Evolutionary conservation across 768 basidiomycete genomes (phyloP).

Genomic region (Tylopilus vinaceipallidus): DNA sequence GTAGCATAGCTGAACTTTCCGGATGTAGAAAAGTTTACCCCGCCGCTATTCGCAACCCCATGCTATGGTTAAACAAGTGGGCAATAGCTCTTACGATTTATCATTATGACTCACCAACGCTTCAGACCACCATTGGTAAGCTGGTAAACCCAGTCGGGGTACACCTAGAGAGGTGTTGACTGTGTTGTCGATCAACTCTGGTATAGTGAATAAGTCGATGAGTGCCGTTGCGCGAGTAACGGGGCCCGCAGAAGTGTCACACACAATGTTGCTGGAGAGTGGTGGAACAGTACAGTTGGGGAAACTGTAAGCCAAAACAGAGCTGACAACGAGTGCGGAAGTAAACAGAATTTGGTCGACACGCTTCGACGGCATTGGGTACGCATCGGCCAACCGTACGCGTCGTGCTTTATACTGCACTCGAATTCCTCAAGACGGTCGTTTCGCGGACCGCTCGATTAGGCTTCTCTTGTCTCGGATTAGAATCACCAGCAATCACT

Average conservation of each 20-base stretch:
- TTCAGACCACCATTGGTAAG: constrained; percentile 64
- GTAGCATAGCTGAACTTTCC: constrained; percentile 58
- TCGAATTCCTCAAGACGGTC: background rate
- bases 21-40: constrained; percentile 46
- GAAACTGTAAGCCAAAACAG: constrained; percentile 34
- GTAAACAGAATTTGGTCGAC: background rate
- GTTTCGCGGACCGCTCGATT: background rate
- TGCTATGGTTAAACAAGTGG: constrained; percentile 36
- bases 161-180: constrained; percentile 50
- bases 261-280: constrained; percentile 45
- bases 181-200: constrained; percentile 51
- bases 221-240: constrained; percentile 49
- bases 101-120: constrained; percentile 40
- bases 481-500: too few species aligned
- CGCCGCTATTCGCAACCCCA: constrained; percentile 52
- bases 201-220: constrained; percentile 46
- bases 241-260: constrained; percentile 44
- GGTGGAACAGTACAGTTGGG: constrained; percentile 50
- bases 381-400: background rate
- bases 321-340: constrained; percentile 1
- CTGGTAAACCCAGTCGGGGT: constrained; percentile 51
- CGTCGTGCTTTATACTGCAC: background rate
- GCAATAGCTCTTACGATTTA: background rate
- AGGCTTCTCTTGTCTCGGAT: too few species aligned
- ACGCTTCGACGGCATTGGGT: background rate